phyloP scores from a whole-genome alignment of 768 basidiomycete genomes.

The Naematelia encephala region DNA sequence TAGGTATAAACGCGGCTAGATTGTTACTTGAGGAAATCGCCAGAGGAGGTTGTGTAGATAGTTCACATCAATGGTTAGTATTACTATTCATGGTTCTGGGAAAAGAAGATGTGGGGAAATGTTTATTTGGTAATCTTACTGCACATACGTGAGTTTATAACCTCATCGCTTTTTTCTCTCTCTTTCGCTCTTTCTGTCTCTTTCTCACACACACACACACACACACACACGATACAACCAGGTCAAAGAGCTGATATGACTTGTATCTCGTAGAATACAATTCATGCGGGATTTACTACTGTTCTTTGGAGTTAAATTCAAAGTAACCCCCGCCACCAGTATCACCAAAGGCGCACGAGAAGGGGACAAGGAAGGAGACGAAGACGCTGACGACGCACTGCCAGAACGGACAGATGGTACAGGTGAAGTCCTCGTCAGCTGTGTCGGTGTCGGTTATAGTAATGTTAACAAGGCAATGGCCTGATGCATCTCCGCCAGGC shows the following conservation, averaged over 20 bases:
- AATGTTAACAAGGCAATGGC: constrained; percentile 61
- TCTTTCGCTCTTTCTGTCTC: neutral
- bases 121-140: constrained; percentile 79
- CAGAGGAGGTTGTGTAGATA: constrained; percentile 84
- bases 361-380: neutral
- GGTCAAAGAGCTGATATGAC: constrained; percentile 1
- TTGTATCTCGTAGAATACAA: constrained; percentile 72
- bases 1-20: constrained; percentile 76
- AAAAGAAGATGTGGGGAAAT: constrained; percentile 91
- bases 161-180: constrained; percentile 25
- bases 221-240: neutral
- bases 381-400: neutral
- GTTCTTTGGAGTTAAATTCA: constrained; percentile 91
- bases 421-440: constrained; percentile 67
- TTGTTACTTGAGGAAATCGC: constrained; percentile 73
- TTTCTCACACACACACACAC: neutral
- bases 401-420: constrained; percentile 12
- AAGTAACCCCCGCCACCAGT: constrained; percentile 58
- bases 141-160: constrained; percentile 65
- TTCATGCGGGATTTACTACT: constrained; percentile 76
- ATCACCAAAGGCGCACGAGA: neutral
- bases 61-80: constrained; percentile 79
- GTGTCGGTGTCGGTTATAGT: constrained; percentile 86
- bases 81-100: constrained; percentile 91
- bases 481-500: constrained; percentile 16